A percentile compares a stretch with the other conserved stretches of the same genome.
Evolutionary conservation across 2,329 filamentous ascomycete species (phyloP).

Genomic region (Aureobasidium uvarum): DNA sequence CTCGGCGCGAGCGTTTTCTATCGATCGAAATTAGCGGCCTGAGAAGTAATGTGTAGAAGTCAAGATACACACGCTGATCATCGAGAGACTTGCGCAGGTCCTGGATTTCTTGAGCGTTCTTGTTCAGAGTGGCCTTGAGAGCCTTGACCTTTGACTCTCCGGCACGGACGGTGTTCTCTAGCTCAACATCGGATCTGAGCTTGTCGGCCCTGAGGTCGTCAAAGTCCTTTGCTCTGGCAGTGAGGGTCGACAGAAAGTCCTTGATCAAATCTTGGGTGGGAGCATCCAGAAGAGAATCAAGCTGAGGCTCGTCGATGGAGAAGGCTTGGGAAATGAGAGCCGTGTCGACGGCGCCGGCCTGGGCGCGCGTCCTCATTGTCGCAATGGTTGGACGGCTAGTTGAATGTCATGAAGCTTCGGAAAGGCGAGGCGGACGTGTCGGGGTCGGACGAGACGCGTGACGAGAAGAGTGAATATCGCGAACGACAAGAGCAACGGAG

Average conservation of each 20-base stretch:
- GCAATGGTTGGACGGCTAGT: background rate
- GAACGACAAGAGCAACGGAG: background rate
- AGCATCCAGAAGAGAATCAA: conserved; percentile 61
- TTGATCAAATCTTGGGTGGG: conserved; percentile 78
- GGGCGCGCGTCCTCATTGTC: conserved; percentile 50
- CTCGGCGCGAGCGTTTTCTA: conserved; percentile 68
- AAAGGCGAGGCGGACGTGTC: background rate
- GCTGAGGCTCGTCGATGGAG: conserved; percentile 62
- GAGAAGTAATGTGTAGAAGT: conserved; percentile 13
- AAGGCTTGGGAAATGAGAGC: conserved; percentile 71
- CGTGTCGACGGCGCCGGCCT: conserved; percentile 61
- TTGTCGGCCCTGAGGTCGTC: conserved; percentile 84
- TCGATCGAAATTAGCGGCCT: conserved; percentile 39
- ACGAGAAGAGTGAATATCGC: background rate
- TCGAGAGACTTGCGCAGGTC: conserved; percentile 77
- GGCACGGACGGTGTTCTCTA: conserved; percentile 83
- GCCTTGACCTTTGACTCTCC: conserved; percentile 79
- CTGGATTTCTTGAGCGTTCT: conserved; percentile 78
- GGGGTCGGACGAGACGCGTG: background rate
- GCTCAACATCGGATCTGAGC: conserved; percentile 82
- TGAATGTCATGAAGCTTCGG: conserved; percentile 15
- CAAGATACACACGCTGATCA: conserved; percentile 64
- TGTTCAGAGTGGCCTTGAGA: conserved; percentile 77
- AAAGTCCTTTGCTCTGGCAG: conserved; percentile 75
- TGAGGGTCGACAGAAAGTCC: conserved; percentile 70